Evolutionary conservation across 2,329 filamentous ascomycete genomes (phyloP).

Genomic region (Calonectria ilicicola): DNA sequence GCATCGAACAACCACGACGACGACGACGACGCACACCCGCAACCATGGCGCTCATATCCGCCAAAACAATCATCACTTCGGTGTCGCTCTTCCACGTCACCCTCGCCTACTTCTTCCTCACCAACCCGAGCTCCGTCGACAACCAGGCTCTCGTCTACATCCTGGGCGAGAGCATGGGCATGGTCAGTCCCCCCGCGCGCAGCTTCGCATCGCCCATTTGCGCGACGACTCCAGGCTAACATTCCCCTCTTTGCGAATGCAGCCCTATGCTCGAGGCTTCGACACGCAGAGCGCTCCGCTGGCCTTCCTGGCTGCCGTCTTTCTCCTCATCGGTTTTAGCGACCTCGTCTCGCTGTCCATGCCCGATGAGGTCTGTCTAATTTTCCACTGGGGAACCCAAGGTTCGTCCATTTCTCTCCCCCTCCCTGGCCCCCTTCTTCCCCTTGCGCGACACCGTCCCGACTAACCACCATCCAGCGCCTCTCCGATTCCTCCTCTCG

Average conservation of each 20-base stretch:
- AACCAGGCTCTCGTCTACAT: conserved; percentile 86
- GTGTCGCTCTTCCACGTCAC: conserved; percentile 88
- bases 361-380: conserved; percentile 73
- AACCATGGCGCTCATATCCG: conserved; percentile 84
- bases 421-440: conserved; percentile 47
- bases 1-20: neutral
- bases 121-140: conserved; percentile 76
- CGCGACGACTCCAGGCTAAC: neutral
- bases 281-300: conserved; percentile 76
- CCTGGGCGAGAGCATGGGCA: conserved; percentile 84
- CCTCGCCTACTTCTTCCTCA: conserved; percentile 85
- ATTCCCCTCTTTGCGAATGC: neutral
- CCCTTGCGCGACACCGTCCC: conserved; percentile 29
- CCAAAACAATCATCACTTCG: conserved; percentile 82
- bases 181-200: conserved; percentile 65
- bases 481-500: conserved; percentile 73
- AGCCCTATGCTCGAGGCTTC: conserved; percentile 71
- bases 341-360: conserved; percentile 76
- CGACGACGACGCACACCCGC: conserved; percentile 12
- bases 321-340: conserved; percentile 69
- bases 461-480: conserved; percentile 59
- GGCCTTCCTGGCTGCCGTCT: conserved; percentile 78
- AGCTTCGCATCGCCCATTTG: neutral
- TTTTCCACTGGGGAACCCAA: conserved; percentile 76
- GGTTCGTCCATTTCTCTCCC: conserved; percentile 60